Evolutionary conservation across 495 filamentous ascomycete genomes (phyloP).

Genomic region (Cercophora samala): DNA sequence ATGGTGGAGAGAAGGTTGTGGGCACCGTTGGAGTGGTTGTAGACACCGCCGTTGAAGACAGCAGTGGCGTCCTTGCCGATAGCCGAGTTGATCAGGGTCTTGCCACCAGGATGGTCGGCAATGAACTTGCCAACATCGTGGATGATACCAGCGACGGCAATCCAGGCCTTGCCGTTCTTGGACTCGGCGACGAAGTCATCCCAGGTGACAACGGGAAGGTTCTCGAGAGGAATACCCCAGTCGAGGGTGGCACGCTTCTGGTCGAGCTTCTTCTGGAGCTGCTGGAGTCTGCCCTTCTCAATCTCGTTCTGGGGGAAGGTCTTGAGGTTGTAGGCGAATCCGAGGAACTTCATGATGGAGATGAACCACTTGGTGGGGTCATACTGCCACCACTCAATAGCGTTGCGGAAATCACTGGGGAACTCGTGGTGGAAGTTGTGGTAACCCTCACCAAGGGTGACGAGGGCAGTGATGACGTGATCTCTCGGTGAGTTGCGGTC

Average conservation of each 20-base stretch:
- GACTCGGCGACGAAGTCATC: constrained; percentile 88
- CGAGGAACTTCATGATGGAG: constrained; percentile 89
- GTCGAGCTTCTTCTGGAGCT: constrained; percentile 98
- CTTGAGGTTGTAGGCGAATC: constrained; percentile 93
- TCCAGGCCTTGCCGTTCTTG: constrained; percentile 74
- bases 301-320: constrained; percentile 98
- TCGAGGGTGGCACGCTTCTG: constrained; percentile 88
- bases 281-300: constrained; percentile 96
- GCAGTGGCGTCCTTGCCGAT: constrained; percentile 97
- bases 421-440: constrained; percentile 99
- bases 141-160: constrained; percentile 90
- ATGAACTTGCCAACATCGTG: constrained; percentile 95
- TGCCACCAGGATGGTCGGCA: constrained; percentile 95
- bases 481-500: constrained; percentile 98
- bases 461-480: constrained; percentile 90
- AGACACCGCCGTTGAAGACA: constrained; percentile 99
- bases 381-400: constrained; percentile 97
- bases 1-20: constrained; percentile 97
- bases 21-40: constrained; percentile 95
- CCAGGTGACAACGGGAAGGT: constrained; percentile 94
- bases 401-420: constrained; percentile 97
- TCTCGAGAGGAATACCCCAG: constrained; percentile 93
- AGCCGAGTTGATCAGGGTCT: constrained; percentile 86
- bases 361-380: constrained; percentile 99
- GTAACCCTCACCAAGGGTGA: constrained; percentile 96